These are phyloP conservation scores for Groenewaldozyma auringiensis DNA, from an alignment of 1,139 yeast genomes.

Conservation along the genomic window DNA sequence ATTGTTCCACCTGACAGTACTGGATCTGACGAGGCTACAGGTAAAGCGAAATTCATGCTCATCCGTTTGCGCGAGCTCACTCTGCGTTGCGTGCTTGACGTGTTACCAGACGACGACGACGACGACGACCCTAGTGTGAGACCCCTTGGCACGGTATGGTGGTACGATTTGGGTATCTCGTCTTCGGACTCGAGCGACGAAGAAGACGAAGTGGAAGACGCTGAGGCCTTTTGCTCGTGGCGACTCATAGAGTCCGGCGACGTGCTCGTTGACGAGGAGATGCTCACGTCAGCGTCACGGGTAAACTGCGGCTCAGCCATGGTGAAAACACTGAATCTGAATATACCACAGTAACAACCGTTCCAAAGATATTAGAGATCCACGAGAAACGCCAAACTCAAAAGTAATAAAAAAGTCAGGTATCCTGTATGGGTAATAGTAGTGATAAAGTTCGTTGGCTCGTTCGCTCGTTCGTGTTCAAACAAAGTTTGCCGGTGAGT, in stretches of 20 bases:
- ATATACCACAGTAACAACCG: too few relatives aligned
- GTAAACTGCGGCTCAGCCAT: neutral
- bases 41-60: conserved; percentile 25
- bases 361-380: too few relatives aligned
- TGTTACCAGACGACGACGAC: conserved; percentile 1
- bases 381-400: neutral
- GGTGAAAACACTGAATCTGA: too few relatives aligned
- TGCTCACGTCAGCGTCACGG: neutral
- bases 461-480: conserved; percentile 1
- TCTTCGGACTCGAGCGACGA: neutral
- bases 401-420: too few relatives aligned
- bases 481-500: neutral
- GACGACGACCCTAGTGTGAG: neutral
- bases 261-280: neutral
- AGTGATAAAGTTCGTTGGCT: too few relatives aligned
- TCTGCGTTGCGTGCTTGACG: neutral
- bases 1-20: conserved; percentile 2
- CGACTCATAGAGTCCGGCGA: neutral
- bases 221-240: conserved; percentile 3
- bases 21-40: conserved; percentile 14
- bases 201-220: neutral
- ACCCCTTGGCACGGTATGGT: neutral
- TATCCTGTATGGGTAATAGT: too few relatives aligned
- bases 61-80: conserved; percentile 18
- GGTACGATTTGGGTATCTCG: neutral